phyloP scores from a whole-genome alignment of 129 eudicot species.

The Smallanthus sonchifolius region DNA sequence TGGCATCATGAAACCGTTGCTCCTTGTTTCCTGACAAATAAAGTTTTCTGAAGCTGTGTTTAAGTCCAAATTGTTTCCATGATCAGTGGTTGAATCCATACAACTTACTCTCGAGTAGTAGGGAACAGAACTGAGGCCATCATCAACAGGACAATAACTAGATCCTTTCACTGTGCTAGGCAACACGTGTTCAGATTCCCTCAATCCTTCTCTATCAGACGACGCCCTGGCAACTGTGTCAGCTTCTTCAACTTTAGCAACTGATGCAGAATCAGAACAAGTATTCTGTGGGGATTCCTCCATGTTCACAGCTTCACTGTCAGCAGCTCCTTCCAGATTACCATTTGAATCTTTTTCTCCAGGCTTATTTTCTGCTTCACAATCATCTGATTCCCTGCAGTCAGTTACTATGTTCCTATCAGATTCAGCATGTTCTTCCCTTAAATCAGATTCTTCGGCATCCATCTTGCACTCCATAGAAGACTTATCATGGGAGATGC shows the following conservation, averaged over 20 bases:
- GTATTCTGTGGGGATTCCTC: conserved; percentile 16
- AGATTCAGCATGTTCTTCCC: conserved; percentile 29
- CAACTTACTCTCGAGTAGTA: not conserved
- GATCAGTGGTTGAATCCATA: not conserved
- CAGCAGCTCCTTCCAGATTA: conserved; percentile 22
- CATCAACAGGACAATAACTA: conserved; percentile 11
- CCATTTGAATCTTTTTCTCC: not conserved
- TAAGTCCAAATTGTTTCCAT: conserved; percentile 10
- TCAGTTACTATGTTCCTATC: conserved; percentile 15
- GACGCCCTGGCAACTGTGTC: conserved; percentile 16
- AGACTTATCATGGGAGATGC: conserved; percentile 35
- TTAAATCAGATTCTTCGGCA: conserved; percentile 34
- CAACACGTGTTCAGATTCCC: conserved; percentile 17
- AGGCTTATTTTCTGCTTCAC: not conserved
- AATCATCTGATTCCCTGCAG: conserved; percentile 4
- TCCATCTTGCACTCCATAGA: conserved; percentile 48
- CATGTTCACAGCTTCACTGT: conserved; percentile 16
- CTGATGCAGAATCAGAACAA: conserved; percentile 21
- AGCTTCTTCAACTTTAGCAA: conserved; percentile 30
- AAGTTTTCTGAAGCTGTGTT: conserved; percentile 26
- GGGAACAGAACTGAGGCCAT: conserved; percentile 17
- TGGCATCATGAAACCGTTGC: conserved; percentile 18
- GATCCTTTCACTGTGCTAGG: conserved; percentile 8
- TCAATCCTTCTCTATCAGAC: conserved; percentile 8
- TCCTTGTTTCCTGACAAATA: not conserved